Evolutionary conservation across 805 yeast species (phyloP).

Genomic region (fission yeast (Schizosaccharomyces pombe)): DNA sequence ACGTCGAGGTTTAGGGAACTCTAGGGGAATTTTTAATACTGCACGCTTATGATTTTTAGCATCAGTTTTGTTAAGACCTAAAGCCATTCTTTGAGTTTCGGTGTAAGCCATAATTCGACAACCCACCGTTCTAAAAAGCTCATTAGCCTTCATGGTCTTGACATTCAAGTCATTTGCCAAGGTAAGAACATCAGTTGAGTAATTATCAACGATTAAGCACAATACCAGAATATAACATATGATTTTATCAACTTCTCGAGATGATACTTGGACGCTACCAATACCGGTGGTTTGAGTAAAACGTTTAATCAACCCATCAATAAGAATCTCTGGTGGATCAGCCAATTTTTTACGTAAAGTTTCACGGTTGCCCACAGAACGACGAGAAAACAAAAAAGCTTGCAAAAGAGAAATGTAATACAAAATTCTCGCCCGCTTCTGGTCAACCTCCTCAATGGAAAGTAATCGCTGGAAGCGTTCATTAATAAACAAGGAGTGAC

Average conservation of each 20-base stretch:
- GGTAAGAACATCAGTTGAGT: conserved; percentile 51
- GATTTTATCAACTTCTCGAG: conserved; percentile 66
- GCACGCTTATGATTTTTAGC: conserved; percentile 52
- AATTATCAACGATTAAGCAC: conserved; percentile 53
- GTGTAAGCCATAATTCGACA: conserved; percentile 53
- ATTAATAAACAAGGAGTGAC: neutral
- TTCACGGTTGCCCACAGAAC: conserved; percentile 33
- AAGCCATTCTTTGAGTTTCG: conserved; percentile 16
- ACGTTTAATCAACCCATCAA: conserved; percentile 47
- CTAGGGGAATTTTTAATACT: conserved; percentile 64
- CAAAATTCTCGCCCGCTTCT: conserved; percentile 29
- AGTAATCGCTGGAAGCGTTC: conserved; percentile 13
- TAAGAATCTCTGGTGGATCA: conserved; percentile 45
- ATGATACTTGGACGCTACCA: conserved; percentile 32
- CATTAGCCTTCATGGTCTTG: conserved; percentile 35
- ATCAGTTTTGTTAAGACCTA: conserved; percentile 15
- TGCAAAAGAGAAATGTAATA: conserved; percentile 58
- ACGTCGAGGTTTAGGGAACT: conserved; percentile 60
- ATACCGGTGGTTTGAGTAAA: conserved; percentile 48
- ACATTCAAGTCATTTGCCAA: conserved; percentile 64
- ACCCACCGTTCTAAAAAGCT: conserved; percentile 59
- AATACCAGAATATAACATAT: conserved; percentile 55
- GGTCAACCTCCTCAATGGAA: conserved; percentile 10
- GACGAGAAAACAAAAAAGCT: conserved; percentile 56
- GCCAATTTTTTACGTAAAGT: conserved; percentile 34